Evolutionary conservation across 768 basidiomycete genomes (phyloP).

Genomic region (Coprinopsis strossmayeri): DNA sequence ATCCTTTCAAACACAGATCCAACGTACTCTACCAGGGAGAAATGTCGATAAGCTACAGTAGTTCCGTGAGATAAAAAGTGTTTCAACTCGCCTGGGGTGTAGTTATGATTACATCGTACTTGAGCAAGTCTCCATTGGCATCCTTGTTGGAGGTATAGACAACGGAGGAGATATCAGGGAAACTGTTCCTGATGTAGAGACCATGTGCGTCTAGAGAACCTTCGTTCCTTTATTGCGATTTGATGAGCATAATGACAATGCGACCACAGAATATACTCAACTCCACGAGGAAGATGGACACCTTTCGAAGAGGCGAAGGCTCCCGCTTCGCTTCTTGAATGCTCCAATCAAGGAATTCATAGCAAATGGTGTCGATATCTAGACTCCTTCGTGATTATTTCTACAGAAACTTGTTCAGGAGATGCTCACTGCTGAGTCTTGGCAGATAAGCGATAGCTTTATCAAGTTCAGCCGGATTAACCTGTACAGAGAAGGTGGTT

Average conservation of each 20-base stretch:
- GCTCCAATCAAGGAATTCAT: constrained; percentile 5
- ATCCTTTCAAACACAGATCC: constrained; percentile 22
- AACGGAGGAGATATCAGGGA: neutral
- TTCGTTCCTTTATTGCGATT: neutral
- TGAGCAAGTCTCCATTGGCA: neutral
- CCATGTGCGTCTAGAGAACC: constrained; percentile 3
- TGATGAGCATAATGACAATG: neutral
- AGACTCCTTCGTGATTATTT: neutral
- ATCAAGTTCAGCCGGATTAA: neutral
- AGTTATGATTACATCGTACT: constrained; percentile 3
- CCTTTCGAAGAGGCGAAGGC: neutral
- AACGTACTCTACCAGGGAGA: constrained; percentile 4
- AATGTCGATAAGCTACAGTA: too few relatives aligned
- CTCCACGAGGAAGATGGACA: constrained; percentile 5
- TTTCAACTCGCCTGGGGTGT: constrained; percentile 8
- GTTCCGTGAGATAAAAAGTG: neutral
- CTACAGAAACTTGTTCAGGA: neutral
- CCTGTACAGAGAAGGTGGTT: neutral
- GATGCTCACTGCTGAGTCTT: neutral
- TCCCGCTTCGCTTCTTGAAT: neutral
- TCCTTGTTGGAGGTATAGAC: neutral
- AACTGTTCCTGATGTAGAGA: neutral
- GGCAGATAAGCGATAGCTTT: constrained; percentile 7
- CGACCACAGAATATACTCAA: neutral
- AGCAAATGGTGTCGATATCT: constrained; percentile 6